Percentiles rank a stretch among this genome's conserved stretches.
These are phyloP conservation scores for Scenedesmus sp. DNA, from an alignment of 163 green algal species.

Conservation along the genomic window DNA sequence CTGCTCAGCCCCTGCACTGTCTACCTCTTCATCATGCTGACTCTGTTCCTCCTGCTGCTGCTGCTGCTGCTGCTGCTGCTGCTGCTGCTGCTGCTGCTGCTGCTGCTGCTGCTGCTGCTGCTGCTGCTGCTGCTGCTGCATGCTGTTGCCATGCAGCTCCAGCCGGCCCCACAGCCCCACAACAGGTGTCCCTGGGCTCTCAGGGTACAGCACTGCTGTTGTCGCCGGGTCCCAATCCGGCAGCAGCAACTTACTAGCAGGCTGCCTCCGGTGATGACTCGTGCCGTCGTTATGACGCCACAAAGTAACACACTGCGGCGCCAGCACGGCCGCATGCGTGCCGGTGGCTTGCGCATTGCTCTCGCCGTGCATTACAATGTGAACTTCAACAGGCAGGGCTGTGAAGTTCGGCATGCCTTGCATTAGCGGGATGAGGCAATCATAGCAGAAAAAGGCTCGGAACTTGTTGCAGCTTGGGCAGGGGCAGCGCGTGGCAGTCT, in stretches of 20 bases:
- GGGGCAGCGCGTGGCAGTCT: neutral
- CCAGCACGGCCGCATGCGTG: conserved; percentile 39
- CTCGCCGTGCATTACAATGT: conserved; percentile 48
- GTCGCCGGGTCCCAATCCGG: conserved; percentile 37
- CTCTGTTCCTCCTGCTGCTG: neutral
- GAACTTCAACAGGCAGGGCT: conserved; percentile 23
- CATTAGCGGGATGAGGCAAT: conserved; percentile 35
- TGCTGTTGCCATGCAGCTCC: neutral
- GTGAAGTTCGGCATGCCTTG: conserved; percentile 24
- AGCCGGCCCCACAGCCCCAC: conserved; percentile 26
- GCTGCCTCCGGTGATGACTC: conserved; percentile 22
- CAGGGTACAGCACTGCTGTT: conserved; percentile 41
- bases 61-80: neutral
- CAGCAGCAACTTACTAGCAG: conserved; percentile 21
- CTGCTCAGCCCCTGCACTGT: neutral
- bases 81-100: neutral
- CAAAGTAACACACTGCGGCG: conserved; percentile 22
- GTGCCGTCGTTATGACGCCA: conserved; percentile 40
- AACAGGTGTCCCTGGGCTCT: conserved; percentile 15
- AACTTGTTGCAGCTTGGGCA: conserved; percentile 39
- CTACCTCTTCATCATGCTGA: neutral
- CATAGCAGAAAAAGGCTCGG: conserved; percentile 40
- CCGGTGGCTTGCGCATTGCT: conserved; percentile 46
- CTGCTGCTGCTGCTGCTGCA: neutral
- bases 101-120: neutral